Evolutionary conservation across 2,329 filamentous ascomycete species (phyloP).

Genomic region (Stemphylium lycopersici): DNA sequence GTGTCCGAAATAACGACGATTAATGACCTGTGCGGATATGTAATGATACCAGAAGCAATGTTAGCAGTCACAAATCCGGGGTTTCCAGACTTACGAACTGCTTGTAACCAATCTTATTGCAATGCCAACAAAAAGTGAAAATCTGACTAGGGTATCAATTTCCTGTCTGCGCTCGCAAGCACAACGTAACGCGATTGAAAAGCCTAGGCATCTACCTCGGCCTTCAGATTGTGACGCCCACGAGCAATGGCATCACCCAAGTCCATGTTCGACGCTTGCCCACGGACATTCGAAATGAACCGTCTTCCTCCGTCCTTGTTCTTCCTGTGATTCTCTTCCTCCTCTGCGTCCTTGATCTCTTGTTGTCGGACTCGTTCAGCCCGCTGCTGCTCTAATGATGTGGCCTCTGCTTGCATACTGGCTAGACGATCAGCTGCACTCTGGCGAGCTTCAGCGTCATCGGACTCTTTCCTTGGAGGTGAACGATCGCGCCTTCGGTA

Average conservation of each 20-base stretch:
- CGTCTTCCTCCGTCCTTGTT: conserved; percentile 32
- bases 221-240: conserved; percentile 27
- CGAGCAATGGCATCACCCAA: conserved; percentile 39
- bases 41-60: background rate
- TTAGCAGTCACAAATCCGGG: background rate
- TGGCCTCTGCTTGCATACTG: conserved; percentile 43
- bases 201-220: conserved; percentile 22
- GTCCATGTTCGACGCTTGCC: conserved; percentile 33
- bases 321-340: conserved; percentile 34
- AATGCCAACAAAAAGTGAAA: background rate
- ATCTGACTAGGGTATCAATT: conserved; percentile 16
- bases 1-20: background rate
- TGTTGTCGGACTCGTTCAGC: conserved; percentile 40
- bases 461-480: conserved; percentile 15
- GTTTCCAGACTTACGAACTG: background rate
- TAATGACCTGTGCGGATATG: background rate
- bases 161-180: background rate
- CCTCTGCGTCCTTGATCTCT: conserved; percentile 43
- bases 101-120: background rate
- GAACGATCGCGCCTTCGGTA: conserved; percentile 31
- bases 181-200: background rate
- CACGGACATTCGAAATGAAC: conserved; percentile 32
- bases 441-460: conserved; percentile 19
- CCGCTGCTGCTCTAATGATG: conserved; percentile 41
- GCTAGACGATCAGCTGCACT: conserved; percentile 40